phyloP scores from a whole-genome alignment of 192 early-diverging fungal species.

The Coemansia brasiliensis region DNA sequence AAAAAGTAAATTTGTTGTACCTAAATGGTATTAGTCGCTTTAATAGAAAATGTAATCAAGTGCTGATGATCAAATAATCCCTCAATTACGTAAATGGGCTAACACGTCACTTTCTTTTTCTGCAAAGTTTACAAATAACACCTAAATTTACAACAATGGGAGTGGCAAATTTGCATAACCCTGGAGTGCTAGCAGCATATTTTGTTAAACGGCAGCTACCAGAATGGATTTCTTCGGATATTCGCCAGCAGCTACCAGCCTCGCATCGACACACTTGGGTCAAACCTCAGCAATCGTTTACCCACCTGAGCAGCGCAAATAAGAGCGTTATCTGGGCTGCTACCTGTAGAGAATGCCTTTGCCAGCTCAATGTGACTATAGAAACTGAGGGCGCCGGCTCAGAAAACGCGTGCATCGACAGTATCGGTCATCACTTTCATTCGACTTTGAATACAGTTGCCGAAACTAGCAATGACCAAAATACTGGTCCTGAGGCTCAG shows the following conservation, averaged over 20 bases:
- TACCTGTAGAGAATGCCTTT: conserved; percentile 32
- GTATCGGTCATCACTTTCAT: conserved; percentile 43
- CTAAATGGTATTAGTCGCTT: no score
- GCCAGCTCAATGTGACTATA: conserved; percentile 8
- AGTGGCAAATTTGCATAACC: neutral
- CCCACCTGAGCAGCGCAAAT: neutral
- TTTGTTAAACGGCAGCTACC: conserved; percentile 31
- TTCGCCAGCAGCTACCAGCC: conserved; percentile 11
- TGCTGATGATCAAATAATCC: no score
- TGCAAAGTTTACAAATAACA: no score
- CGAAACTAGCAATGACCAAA: conserved; percentile 8
- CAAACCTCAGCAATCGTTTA: neutral
- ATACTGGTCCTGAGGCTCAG: neutral
- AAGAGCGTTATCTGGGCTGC: conserved; percentile 17
- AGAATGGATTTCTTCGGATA: conserved; percentile 31
- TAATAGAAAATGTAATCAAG: no score
- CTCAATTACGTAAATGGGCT: no score
- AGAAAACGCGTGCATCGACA: conserved; percentile 25
- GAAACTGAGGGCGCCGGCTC: conserved; percentile 2
- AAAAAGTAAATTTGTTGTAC: no score
- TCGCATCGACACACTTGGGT: conserved; percentile 44
- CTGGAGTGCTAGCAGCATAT: conserved; percentile 31
- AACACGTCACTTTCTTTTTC: no score
- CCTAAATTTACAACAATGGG: neutral
- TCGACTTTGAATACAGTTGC: neutral